Evolutionary conservation across 805 yeast species (phyloP).

Genomic region (Myxozyma lipomycoides): DNA sequence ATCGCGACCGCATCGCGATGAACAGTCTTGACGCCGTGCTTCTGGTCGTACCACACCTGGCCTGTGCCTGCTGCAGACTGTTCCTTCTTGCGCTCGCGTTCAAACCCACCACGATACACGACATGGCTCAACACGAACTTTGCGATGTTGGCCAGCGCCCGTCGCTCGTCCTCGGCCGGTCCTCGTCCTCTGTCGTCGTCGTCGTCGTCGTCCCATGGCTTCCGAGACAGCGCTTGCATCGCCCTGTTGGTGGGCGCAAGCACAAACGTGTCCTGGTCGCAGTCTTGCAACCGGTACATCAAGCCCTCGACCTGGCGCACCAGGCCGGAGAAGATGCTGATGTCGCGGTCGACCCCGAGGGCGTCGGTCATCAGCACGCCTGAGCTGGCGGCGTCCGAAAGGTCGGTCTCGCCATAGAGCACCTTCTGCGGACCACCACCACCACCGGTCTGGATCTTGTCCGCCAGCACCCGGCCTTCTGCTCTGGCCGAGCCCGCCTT

Average conservation of each 20-base stretch:
- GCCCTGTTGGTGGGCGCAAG: conserved; percentile 72
- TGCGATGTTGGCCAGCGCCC: conserved; percentile 50
- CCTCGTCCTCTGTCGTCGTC: conserved; percentile 40
- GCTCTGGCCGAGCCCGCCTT: not conserved
- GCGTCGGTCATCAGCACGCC: conserved; percentile 41
- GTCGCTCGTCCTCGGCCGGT: conserved; percentile 46
- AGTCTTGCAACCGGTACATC: conserved; percentile 45
- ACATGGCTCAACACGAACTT: conserved; percentile 63
- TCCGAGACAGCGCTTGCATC: conserved; percentile 46
- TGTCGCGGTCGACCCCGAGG: conserved; percentile 41
- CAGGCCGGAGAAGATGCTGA: conserved; percentile 65
- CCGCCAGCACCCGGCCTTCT: not conserved
- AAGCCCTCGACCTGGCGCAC: conserved; percentile 59
- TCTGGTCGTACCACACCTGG: conserved; percentile 23
- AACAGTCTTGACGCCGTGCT: conserved; percentile 17
- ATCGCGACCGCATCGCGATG: conserved; percentile 17
- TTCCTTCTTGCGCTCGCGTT: conserved; percentile 9
- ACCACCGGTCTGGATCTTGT: not conserved
- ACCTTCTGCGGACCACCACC: conserved; percentile 20
- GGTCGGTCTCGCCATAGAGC: conserved; percentile 23
- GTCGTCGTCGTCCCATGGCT: conserved; percentile 83
- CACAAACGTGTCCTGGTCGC: conserved; percentile 46
- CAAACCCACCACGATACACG: conserved; percentile 36
- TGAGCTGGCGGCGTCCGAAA: no score
- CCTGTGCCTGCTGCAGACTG: conserved; percentile 17